These are phyloP conservation scores for Oropetium thomaeum DNA, from an alignment of 176 grass and related monocot genomes.

Conservation along the genomic window DNA sequence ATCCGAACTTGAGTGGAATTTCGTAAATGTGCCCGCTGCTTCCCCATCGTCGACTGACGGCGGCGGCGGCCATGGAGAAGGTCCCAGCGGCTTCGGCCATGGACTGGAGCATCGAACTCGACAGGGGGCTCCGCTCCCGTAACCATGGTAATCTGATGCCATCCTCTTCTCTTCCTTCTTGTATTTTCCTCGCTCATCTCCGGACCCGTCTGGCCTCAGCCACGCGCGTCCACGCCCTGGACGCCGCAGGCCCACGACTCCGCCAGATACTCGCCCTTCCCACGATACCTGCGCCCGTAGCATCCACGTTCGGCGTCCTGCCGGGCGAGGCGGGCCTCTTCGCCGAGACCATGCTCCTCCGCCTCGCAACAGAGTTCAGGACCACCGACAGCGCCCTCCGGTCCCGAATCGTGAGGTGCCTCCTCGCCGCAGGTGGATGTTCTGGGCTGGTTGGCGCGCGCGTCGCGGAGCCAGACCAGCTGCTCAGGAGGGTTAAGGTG, in stretches of 20 bases:
- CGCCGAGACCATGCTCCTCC: slow-evolving; percentile 73
- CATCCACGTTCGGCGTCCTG: slow-evolving; percentile 44
- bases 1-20: no score
- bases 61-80: slow-evolving; percentile 48
- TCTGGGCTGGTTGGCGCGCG: slow-evolving; percentile 38
- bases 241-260: slow-evolving; percentile 50
- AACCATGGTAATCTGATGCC: slow-evolving; percentile 34
- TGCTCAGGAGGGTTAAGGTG: no score
- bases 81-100: slow-evolving; percentile 65
- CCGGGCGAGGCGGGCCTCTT: slow-evolving; percentile 57
- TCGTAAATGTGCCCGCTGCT: no score
- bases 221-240: slow-evolving; percentile 39
- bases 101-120: slow-evolving; percentile 90
- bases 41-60: not conserved
- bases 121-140: slow-evolving; percentile 75
- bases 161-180: not conserved
- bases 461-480: slow-evolving; percentile 30
- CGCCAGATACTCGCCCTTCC: slow-evolving; percentile 37
- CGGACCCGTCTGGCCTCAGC: slow-evolving; percentile 32
- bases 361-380: slow-evolving; percentile 61
- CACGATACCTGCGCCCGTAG: slow-evolving; percentile 31
- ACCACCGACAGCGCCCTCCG: slow-evolving; percentile 45
- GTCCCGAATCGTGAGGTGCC: slow-evolving; percentile 50
- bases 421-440: slow-evolving; percentile 35
- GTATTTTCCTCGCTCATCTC: not conserved